Conservation (phyloP, 108 stramenopile species). For the Pseudonitzschia multistriata region DNA sequence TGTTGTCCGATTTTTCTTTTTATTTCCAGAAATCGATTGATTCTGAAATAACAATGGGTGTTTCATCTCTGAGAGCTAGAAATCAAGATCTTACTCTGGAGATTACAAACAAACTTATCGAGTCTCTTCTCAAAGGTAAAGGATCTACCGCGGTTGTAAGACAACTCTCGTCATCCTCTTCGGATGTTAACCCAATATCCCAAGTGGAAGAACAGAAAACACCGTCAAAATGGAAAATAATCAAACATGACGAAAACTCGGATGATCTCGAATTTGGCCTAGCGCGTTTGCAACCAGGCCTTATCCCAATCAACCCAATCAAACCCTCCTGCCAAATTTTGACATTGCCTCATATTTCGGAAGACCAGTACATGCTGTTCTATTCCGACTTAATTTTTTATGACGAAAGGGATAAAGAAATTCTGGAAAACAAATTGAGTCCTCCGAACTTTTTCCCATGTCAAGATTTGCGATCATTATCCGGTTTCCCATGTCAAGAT, state of each 20-base stretch:
- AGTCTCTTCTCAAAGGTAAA: conserved; percentile 9
- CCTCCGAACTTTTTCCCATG: conserved; percentile 3
- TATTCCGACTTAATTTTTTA: conserved; percentile 32
- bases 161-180: neutral
- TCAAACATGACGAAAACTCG: neutral
- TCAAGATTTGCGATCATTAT: neutral
- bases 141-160: neutral
- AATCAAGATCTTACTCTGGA: neutral
- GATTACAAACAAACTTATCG: conserved; percentile 5
- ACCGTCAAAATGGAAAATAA: conserved; percentile 13
- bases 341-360: neutral
- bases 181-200: neutral
- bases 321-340: neutral
- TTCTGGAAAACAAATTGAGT: neutral
- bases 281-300: conserved; percentile 5
- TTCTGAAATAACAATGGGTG: neutral
- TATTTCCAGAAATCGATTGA: neutral
- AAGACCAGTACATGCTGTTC: conserved; percentile 13
- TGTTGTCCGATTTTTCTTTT: neutral
- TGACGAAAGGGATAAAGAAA: neutral
- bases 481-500: neutral
- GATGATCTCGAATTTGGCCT: conserved; percentile 9
- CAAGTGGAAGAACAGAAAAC: neutral
- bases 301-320: neutral
- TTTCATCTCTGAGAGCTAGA: neutral